These are phyloP conservation scores for Mucor circinelloides DNA, from an alignment of 371 early-diverging fungal genomes.

Conservation along the genomic window DNA sequence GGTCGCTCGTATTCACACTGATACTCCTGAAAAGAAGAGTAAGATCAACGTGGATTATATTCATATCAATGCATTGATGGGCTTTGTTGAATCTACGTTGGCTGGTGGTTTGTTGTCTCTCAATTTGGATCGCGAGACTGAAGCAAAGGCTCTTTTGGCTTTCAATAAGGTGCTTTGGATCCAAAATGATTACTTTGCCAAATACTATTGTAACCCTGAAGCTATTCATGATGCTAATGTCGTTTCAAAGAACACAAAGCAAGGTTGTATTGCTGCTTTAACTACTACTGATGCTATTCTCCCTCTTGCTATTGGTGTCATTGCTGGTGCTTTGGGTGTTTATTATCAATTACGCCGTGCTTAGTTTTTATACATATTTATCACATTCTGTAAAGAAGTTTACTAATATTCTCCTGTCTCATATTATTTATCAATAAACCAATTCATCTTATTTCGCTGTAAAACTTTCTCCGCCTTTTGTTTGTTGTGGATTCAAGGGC, in stretches of 20 bases:
- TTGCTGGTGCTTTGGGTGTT: conserved; percentile 37
- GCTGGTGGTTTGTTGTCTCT: conserved; percentile 64
- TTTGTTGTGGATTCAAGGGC: not conserved
- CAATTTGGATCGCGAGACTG: conserved; percentile 60
- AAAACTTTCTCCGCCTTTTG: not conserved
- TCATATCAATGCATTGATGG: conserved; percentile 80
- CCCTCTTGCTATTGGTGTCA: conserved; percentile 29
- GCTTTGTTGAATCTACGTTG: conserved; percentile 69
- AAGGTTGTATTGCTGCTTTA: not conserved
- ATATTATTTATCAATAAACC: not conserved
- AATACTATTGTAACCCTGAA: conserved; percentile 65
- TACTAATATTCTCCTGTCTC: not conserved
- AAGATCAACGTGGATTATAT: conserved; percentile 85
- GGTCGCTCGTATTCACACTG: conserved; percentile 70
- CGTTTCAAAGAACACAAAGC: not conserved
- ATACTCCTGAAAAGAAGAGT: conserved; percentile 73
- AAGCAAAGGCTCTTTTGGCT: conserved; percentile 65
- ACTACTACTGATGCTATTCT: conserved; percentile 17
- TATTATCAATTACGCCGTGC: conserved; percentile 16
- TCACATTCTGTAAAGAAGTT: not conserved
- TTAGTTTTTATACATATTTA: not conserved
- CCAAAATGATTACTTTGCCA: conserved; percentile 85
- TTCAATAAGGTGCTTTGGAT: conserved; percentile 88
- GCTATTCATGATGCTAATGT: conserved; percentile 10
- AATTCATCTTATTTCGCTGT: not conserved